phyloP scores from a whole-genome alignment of 192 early-diverging fungal species.

The Coemansia sp. region DNA sequence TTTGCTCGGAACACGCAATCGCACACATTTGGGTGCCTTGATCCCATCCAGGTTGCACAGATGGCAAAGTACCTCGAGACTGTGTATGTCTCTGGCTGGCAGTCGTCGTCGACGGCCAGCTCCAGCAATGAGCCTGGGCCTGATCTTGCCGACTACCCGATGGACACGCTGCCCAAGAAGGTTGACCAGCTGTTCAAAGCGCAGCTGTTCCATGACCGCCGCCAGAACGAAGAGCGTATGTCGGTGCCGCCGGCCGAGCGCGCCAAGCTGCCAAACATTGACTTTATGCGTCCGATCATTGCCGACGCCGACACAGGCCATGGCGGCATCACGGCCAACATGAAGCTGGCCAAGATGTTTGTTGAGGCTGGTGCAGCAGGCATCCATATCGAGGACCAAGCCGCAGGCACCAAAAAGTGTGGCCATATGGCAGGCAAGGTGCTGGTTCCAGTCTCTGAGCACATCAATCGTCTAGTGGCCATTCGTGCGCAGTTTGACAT shows the following conservation, averaged over 20 bases:
- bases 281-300: constrained; percentile 93
- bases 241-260: constrained; percentile 65
- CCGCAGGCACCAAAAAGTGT: constrained; percentile 96
- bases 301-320: constrained; percentile 98
- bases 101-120: constrained; percentile 94
- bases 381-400: constrained; percentile 93
- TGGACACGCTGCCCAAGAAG: constrained; percentile 98
- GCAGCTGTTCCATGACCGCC: constrained; percentile 96
- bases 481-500: constrained; percentile 96
- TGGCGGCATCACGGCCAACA: constrained; percentile 96
- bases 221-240: constrained; percentile 89
- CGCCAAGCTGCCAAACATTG: constrained; percentile 68
- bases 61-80: constrained; percentile 98
- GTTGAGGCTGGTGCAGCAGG: constrained; percentile 95
- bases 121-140: constrained; percentile 95
- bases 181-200: constrained; percentile 98
- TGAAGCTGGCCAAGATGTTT: constrained; percentile 97
- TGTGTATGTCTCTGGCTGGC: constrained; percentile 98
- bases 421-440: constrained; percentile 99
- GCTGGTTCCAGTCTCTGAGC: constrained; percentile 94
- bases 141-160: constrained; percentile 98
- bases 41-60: constrained; percentile 91
- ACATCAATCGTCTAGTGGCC: constrained; percentile 95
- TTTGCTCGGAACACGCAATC: constrained; percentile 77
- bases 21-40: constrained; percentile 92